Conservation (phyloP, 176 grass and related monocot genomes). For the Eleusine coracana region DNA sequence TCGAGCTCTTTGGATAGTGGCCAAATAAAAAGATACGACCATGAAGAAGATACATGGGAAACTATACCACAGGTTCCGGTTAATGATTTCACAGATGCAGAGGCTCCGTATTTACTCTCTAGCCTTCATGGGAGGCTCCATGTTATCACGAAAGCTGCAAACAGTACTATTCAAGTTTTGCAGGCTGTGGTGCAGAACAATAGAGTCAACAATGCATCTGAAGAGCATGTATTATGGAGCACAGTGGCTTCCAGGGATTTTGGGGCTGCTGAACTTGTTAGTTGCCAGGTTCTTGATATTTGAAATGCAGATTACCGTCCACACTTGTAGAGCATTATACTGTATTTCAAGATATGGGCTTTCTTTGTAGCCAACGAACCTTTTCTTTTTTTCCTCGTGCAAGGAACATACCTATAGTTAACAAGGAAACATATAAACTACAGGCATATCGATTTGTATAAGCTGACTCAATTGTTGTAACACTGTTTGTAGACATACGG, state of each 20-base stretch:
- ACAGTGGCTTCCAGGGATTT: slow-evolving; percentile 67
- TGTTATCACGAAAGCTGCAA: slow-evolving; percentile 66
- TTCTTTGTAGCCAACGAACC: not conserved
- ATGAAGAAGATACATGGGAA: slow-evolving; percentile 66
- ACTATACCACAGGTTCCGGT: slow-evolving; percentile 61
- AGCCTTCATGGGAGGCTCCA: slow-evolving; percentile 68
- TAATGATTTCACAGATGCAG: slow-evolving; percentile 65
- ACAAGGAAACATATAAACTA: not conserved
- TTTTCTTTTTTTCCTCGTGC: not conserved
- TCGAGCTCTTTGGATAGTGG: slow-evolving; percentile 70
- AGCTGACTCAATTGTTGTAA: slow-evolving; percentile 10
- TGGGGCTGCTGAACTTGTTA: slow-evolving; percentile 73
- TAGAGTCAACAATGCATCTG: not conserved
- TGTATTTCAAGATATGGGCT: not conserved
- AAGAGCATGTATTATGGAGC: slow-evolving; percentile 57
- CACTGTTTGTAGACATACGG: not conserved
- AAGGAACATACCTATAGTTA: not conserved
- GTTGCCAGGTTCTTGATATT: slow-evolving; percentile 78
- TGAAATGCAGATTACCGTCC: slow-evolving; percentile 13
- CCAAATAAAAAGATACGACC: slow-evolving; percentile 74
- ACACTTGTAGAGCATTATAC: not conserved
- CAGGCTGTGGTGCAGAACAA: slow-evolving; percentile 47
- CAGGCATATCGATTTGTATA: not conserved
- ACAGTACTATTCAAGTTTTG: slow-evolving; percentile 59
- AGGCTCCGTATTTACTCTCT: slow-evolving; percentile 84